Conservation (phyloP, 306 rosid species). For the Vigna reflexopilosa region DNA sequence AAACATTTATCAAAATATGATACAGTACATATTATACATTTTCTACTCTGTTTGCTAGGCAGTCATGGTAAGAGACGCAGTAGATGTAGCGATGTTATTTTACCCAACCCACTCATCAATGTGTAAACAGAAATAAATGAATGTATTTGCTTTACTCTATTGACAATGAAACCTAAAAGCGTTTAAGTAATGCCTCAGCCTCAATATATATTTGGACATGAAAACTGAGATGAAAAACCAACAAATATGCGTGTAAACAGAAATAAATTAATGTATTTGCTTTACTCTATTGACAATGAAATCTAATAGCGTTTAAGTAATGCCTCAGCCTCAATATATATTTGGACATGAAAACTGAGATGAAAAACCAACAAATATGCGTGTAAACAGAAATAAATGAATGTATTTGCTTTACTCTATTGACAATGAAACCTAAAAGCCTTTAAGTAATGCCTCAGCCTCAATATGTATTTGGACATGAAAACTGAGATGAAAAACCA, state of each 20-base stretch:
- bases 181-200: slow-evolving; percentile 5
- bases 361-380: slow-evolving; percentile 14
- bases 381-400: background rate
- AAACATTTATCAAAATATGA: background rate
- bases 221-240: slow-evolving; percentile 11
- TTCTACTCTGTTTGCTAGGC: background rate
- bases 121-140: background rate
- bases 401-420: slow-evolving; percentile 9
- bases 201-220: slow-evolving; percentile 33
- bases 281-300: slow-evolving; percentile 20
- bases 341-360: slow-evolving; percentile 18
- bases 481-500: slow-evolving; percentile 11
- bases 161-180: slow-evolving; percentile 20
- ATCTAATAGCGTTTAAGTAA: slow-evolving; percentile 1
- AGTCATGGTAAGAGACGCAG: background rate
- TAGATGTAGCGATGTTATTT: background rate
- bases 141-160: slow-evolving; percentile 9
- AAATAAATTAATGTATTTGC: background rate
- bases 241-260: background rate
- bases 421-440: slow-evolving; percentile 17
- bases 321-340: slow-evolving; percentile 32
- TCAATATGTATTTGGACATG: slow-evolving; percentile 32
- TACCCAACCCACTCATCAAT: slow-evolving; percentile 1
- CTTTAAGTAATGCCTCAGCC: slow-evolving; percentile 3
- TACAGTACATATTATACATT: background rate